A percentile compares a stretch with the other conserved stretches of the same genome.
These are phyloP conservation scores for Dissophora ornata DNA, from an alignment of 192 early-diverging fungal species.

Conservation along the genomic window DNA sequence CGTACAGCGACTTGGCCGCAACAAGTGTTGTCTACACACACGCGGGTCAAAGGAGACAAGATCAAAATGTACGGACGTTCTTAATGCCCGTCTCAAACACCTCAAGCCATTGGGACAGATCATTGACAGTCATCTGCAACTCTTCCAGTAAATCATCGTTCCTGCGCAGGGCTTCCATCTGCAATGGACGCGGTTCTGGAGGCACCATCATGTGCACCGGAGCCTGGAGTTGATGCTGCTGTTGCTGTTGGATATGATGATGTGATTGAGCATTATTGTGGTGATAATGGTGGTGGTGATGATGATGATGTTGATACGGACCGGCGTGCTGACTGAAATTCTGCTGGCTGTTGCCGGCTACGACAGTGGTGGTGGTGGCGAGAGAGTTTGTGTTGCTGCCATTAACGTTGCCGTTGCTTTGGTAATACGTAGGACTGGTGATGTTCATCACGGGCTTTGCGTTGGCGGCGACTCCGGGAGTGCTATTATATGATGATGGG, in stretches of 20 bases:
- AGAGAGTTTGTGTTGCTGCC: slow-evolving; percentile 7
- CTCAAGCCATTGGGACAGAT: slow-evolving; percentile 57
- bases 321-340: slow-evolving; percentile 16
- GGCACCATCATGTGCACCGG: slow-evolving; percentile 42
- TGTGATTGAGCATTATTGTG: neutral
- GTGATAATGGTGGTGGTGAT: slow-evolving; percentile 17
- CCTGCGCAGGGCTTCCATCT: slow-evolving; percentile 57
- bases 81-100: slow-evolving; percentile 59
- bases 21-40: too few relatives aligned
- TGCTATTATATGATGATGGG: neutral
- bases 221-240: slow-evolving; percentile 12
- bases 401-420: slow-evolving; percentile 3
- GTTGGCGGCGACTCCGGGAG: neutral
- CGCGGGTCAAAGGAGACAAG: too few relatives aligned
- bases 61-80: slow-evolving; percentile 27
- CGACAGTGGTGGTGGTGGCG: slow-evolving; percentile 5
- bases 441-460: slow-evolving; percentile 25
- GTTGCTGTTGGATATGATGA: neutral
- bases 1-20: too few relatives aligned
- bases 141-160: slow-evolving; percentile 57
- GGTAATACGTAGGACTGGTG: slow-evolving; percentile 17
- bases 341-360: slow-evolving; percentile 17
- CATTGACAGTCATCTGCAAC: slow-evolving; percentile 51
- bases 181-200: slow-evolving; percentile 52
- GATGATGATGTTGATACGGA: slow-evolving; percentile 34